Base-by-base conservation (phyloP, 2,329 filamentous ascomycete genomes). In the Aspergillus pseudoglaucus region DNA sequence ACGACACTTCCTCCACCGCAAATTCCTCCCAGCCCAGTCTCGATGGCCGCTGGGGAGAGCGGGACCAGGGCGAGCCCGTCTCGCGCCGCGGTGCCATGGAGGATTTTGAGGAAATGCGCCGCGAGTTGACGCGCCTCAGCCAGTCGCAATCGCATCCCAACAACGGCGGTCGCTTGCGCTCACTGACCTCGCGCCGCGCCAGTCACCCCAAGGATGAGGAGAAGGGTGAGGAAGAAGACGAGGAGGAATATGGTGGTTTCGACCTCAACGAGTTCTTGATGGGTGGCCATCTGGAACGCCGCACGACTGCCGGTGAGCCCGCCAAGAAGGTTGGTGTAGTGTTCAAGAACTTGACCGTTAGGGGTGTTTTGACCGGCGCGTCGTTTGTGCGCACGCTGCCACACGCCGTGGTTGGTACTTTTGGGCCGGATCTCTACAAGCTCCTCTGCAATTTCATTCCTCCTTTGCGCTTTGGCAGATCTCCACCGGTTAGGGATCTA, bases 291-390 rank as follows among this genome's bases (percentile, higher is more conserved):
- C 83, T 90, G 50, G 87, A 90, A 67, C 88, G 85, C 62, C 78
- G 85, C 10, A 80, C 79, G 2, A 78, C 82, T 25, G 62, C 68
- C 4, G 84, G 82, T 5, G 74, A 76, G 32, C 85, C 87, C 0
- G 78, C 83, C 9, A 93, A 91, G 71, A 87, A 84, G 58, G 80
- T 91, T 9, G 87, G 88, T 2, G 84, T 91, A 1, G 72, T 89
- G 1, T 91, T 84, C 74, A 87, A 85, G 66, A 77, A 87, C 56
- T 73, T 91, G 44, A 88, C 82, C 0, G 87, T 91, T 23, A 83
- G 85, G 63, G 87, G 87, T 15, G 71, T 83, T 6, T 82, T 82
- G 38, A 81, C 80, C 10, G 83, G 81, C 0, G 75, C 84, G 0
- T 80, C 80, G 0, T 86, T 87, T 53, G 85, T 87, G 22, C 81